Percentiles rank a stretch among this genome's conserved stretches.
Evolutionary conservation across 2,329 filamentous ascomycete species (phyloP).

Genomic region (Bisporella sp.): DNA sequence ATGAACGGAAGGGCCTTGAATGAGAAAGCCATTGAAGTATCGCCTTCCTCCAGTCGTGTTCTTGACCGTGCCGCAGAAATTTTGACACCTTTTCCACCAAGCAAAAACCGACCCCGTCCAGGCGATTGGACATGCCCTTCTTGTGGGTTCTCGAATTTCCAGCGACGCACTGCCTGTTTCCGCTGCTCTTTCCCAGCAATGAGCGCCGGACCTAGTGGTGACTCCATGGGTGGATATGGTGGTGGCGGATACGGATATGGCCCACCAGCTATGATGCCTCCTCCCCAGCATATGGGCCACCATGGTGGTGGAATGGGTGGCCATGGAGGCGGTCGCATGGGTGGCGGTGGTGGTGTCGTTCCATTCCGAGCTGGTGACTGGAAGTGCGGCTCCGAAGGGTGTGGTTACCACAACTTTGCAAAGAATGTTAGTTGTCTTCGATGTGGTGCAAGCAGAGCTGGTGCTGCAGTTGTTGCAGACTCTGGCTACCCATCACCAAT

Average conservation of each 20-base stretch:
- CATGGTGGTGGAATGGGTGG: conserved; percentile 43
- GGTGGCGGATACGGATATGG: conserved; percentile 59
- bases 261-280: conserved; percentile 74
- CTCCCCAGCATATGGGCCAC: conserved; percentile 65
- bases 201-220: conserved; percentile 62
- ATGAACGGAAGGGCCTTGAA: conserved; percentile 99
- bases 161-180: conserved; percentile 97
- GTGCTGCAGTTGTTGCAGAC: conserved; percentile 89
- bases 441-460: conserved; percentile 89
- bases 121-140: conserved; percentile 99
- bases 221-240: conserved; percentile 61
- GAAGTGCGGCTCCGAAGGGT: conserved; percentile 97
- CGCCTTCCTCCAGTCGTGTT: conserved; percentile 92
- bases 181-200: conserved; percentile 98
- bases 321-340: conserved; percentile 62
- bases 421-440: conserved; percentile 98
- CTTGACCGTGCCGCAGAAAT: conserved; percentile 94
- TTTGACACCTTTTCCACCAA: conserved; percentile 92
- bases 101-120: conserved; percentile 94
- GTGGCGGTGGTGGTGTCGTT: conserved; percentile 76
- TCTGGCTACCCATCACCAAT: conserved; percentile 87
- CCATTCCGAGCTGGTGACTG: conserved; percentile 98
- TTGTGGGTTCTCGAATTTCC: conserved; percentile 98
- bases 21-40: conserved; percentile 98
- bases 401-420: conserved; percentile 98